phyloP scores from a whole-genome alignment of 2,329 filamentous ascomycete genomes.

The Metarhizium anisopliae region DNA sequence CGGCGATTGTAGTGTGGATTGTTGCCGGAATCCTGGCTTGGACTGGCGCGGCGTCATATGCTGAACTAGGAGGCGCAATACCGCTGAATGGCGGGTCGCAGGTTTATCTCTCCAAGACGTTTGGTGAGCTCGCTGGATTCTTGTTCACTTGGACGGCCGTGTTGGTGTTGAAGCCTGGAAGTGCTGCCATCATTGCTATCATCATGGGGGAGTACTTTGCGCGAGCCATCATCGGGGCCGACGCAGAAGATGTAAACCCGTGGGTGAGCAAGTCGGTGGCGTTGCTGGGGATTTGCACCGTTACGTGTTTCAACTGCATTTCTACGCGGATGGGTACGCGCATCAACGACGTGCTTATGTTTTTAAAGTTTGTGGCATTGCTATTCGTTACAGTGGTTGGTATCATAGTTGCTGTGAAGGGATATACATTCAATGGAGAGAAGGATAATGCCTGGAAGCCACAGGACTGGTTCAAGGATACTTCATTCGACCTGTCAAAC shows the following conservation, averaged over 20 bases:
- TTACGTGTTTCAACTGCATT: constrained; percentile 82
- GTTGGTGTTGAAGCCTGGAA: constrained; percentile 86
- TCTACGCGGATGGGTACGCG: constrained; percentile 83
- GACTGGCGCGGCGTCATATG: constrained; percentile 93
- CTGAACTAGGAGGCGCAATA: constrained; percentile 90
- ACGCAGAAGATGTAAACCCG: constrained; percentile 67
- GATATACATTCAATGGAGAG: constrained; percentile 65
- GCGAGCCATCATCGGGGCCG: constrained; percentile 75
- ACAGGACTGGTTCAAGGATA: constrained; percentile 80
- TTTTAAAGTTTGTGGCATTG: constrained; percentile 89
- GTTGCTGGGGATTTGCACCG: constrained; percentile 61
- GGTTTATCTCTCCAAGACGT: constrained; percentile 91
- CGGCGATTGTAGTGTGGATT: constrained; percentile 82
- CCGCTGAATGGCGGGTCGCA: constrained; percentile 91
- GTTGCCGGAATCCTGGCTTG: constrained; percentile 89
- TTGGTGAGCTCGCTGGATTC: constrained; percentile 87
- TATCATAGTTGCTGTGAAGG: constrained; percentile 80
- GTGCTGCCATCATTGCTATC: constrained; percentile 88
- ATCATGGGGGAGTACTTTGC: constrained; percentile 99
- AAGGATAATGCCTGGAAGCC: constrained; percentile 82
- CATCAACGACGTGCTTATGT: constrained; percentile 89
- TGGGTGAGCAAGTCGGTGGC: constrained; percentile 92
- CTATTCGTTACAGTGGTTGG: constrained; percentile 80
- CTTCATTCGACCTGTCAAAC: constrained; percentile 66
- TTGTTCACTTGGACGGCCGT: constrained; percentile 96